Conservation (phyloP, 192 early-diverging fungal species). For the Backusella tuberculispora region DNA sequence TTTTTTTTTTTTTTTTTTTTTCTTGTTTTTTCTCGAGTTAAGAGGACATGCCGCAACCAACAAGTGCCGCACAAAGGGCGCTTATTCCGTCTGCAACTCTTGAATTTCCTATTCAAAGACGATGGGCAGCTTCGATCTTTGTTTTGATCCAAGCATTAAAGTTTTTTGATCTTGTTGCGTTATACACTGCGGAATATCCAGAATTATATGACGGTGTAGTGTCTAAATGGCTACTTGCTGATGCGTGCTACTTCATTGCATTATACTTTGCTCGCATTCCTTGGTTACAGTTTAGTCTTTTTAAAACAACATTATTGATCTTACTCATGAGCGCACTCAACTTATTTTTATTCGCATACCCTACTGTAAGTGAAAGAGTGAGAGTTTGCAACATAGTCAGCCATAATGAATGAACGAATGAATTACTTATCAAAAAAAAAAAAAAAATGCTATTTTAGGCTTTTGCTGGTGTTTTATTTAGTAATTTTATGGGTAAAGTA, state of each 20-base stretch:
- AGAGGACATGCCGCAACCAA: not conserved
- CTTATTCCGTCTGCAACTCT: slow-evolving; percentile 29
- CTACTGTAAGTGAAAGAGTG: slow-evolving; percentile 15
- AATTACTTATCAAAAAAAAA: not conserved
- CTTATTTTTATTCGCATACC: slow-evolving; percentile 30
- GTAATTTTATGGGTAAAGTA: not conserved
- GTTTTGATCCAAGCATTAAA: slow-evolving; percentile 47
- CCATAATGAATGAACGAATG: not conserved
- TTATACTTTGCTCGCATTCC: slow-evolving; percentile 50
- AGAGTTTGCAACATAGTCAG: not conserved
- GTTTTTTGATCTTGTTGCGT: slow-evolving; percentile 33
- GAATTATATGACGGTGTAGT: slow-evolving; percentile 44
- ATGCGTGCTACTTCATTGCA: slow-evolving; percentile 40
- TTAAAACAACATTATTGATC: slow-evolving; percentile 31
- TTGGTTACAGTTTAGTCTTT: slow-evolving; percentile 51
- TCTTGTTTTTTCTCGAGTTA: not conserved
- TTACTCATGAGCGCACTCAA: slow-evolving; percentile 12
- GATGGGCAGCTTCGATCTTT: slow-evolving; percentile 45
- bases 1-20: not conserved
- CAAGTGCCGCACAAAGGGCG: slow-evolving; percentile 22
- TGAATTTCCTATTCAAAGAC: slow-evolving; percentile 45
- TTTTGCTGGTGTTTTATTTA: not conserved
- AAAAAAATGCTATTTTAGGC: slow-evolving; percentile 15
- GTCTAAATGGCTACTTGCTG: slow-evolving; percentile 46
- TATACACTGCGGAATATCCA: slow-evolving; percentile 39